These are phyloP conservation scores for Trichosporon asahii DNA, from an alignment of 1,284 basidiomycete species.

Conservation along the genomic window DNA sequence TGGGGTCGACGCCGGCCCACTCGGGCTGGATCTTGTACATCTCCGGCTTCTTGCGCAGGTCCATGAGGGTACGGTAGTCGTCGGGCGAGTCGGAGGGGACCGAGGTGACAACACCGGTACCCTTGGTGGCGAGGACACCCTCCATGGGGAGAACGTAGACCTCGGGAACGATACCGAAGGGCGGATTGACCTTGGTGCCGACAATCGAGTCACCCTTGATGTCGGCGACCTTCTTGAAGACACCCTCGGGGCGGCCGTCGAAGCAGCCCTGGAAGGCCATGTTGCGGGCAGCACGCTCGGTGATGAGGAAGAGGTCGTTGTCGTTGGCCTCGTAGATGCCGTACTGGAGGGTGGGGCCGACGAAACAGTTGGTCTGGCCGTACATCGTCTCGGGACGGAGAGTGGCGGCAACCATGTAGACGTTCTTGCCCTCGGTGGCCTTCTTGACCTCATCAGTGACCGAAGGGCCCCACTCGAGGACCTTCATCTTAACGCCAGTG, in stretches of 20 bases:
- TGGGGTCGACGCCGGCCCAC: slow-evolving; percentile 81
- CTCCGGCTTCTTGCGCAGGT: slow-evolving; percentile 94
- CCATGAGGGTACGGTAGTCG: slow-evolving; percentile 85
- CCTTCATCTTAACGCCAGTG: slow-evolving; percentile 92
- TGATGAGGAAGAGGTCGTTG: slow-evolving; percentile 82
- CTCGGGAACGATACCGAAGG: slow-evolving; percentile 75
- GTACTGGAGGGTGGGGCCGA: slow-evolving; percentile 87
- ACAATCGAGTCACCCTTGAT: slow-evolving; percentile 75
- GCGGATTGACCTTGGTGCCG: slow-evolving; percentile 88
- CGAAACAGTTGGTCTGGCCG: slow-evolving; percentile 98
- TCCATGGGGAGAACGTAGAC: slow-evolving; percentile 99
- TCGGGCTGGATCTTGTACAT: slow-evolving; percentile 92
- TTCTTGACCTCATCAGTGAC: slow-evolving; percentile 63
- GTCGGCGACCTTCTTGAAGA: slow-evolving; percentile 68
- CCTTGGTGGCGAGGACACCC: slow-evolving; percentile 90
- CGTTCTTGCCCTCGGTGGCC: slow-evolving; percentile 68
- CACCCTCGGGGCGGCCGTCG: slow-evolving; percentile 62
- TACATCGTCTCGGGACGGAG: slow-evolving; percentile 98
- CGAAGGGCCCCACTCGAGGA: slow-evolving; percentile 67
- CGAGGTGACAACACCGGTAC: slow-evolving; percentile 97
- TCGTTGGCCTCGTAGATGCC: slow-evolving; percentile 85
- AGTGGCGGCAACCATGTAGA: slow-evolving; percentile 92
- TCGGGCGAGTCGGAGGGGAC: slow-evolving; percentile 98
- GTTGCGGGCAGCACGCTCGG: slow-evolving; percentile 86
- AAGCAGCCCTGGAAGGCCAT: slow-evolving; percentile 92